Evolutionary conservation across 208 protist genomes (phyloP).

Genomic region (Naegleria gruberi): DNA sequence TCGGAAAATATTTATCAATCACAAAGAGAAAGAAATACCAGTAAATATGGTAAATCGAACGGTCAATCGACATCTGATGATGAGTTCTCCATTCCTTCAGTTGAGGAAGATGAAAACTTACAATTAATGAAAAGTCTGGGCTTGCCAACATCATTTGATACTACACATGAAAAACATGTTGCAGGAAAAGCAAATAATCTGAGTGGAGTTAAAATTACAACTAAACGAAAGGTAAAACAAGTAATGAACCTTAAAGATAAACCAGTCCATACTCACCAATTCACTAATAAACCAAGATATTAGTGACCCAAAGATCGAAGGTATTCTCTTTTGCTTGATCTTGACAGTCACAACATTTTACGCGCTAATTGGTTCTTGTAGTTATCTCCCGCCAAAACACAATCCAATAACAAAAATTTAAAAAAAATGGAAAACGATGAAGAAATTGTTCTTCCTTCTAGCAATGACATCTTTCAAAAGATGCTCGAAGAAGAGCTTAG

Average conservation of each 20-base stretch:
- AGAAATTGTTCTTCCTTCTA: neutral
- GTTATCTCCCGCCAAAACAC: no score
- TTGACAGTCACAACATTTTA: no score
- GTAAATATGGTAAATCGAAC: neutral
- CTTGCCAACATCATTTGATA: neutral
- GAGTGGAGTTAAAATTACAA: neutral
- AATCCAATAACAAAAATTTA: no score
- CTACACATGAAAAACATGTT: neutral
- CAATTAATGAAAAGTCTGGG: neutral
- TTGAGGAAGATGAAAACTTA: neutral
- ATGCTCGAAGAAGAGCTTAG: neutral
- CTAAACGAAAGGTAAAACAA: neutral
- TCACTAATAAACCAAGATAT: neutral
- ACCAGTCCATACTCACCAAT: neutral
- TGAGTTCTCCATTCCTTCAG: neutral
- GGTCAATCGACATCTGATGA: neutral
- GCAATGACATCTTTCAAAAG: neutral
- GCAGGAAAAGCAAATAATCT: neutral
- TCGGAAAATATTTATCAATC: neutral
- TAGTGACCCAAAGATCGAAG: neutral
- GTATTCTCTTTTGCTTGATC: no score
- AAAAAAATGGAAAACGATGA: no score
- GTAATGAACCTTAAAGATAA: slow-evolving; percentile 1
- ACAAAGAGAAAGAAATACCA: neutral
- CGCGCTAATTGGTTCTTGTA: no score